Evolutionary conservation across 2,329 filamentous ascomycete genomes (phyloP).

Genomic region (Hypoxylon sp.): DNA sequence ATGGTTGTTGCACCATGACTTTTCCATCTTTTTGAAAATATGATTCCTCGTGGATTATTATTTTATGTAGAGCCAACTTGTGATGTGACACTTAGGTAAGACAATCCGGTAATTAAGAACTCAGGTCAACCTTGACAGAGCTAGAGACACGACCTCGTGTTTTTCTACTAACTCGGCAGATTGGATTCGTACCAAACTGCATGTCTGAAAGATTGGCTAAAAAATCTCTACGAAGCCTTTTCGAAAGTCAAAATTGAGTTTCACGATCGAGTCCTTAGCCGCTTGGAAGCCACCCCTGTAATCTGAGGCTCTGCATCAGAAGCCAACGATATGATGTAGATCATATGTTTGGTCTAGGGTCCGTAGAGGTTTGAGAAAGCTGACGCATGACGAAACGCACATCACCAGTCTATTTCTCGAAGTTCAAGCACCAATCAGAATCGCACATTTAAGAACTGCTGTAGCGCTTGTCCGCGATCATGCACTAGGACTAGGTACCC

Average conservation of each 20-base stretch:
- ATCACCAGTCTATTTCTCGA: constrained; percentile 9
- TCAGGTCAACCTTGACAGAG: background rate
- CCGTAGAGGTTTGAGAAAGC: constrained; percentile 39
- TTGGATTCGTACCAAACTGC: background rate
- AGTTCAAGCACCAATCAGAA: constrained; percentile 31
- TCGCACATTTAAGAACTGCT: constrained; percentile 3
- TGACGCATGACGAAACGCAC: constrained; percentile 36
- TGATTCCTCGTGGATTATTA: background rate
- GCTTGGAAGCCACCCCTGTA: constrained; percentile 38
- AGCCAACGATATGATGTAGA: constrained; percentile 31
- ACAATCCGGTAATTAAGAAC: background rate
- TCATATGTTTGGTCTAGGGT: constrained; percentile 41
- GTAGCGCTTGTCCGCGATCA: constrained; percentile 12
- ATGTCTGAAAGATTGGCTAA: background rate
- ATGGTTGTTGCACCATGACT: background rate
- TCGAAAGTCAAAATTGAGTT: constrained; percentile 14
- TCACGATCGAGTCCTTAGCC: constrained; percentile 16
- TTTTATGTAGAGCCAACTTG: background rate
- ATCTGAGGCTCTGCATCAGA: constrained; percentile 44
- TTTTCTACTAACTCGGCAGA: background rate
- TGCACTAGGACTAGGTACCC: constrained; percentile 4
- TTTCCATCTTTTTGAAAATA: background rate
- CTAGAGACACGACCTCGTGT: background rate
- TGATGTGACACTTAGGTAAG: background rate
- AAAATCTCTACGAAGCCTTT: background rate